Base-by-base conservation (phyloP, 345 rosid genomes). In the Hevea brasiliensis region DNA sequence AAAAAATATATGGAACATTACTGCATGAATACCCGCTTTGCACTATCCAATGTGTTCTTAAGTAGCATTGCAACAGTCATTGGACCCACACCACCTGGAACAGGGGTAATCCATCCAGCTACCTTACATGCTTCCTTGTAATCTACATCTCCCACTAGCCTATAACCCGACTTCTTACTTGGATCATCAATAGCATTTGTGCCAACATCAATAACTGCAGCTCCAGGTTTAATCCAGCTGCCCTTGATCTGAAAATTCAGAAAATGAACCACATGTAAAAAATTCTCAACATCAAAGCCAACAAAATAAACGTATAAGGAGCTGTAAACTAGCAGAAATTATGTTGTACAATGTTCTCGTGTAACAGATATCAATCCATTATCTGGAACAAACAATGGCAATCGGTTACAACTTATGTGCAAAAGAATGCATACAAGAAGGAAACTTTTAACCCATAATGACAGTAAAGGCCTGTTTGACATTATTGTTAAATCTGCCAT, bases 81-180 rank as follows among this genome's bases (percentile, higher is more conserved):
- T 17, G 98, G 98, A 55, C 97, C 98, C 2, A 94, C 96, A 51
- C 98, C 98, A 57, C 98, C 98, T 0, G 98, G 98, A 59, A 94
- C 98, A 6, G 98, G 97, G 26, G 97, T 92, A 66, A 94, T 81
- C 74, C 80, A 87, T 50, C 97, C 97, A 2, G 97, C 97, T 63
- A 90, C 90, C 72, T 86, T 83, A 70, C 87, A 85, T 7, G 92
- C 98, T 82, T 89, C 98, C 29, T 79, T 26, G 56, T 72, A 94
- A 85, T 94, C 89, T 42, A 92, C 97, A 73, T 94, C 98, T 77
- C 98, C 98, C n/a, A 91, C 97, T 81, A 94, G 78, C 81, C 94
- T 83, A 70, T 91, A 92, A 51, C 98, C 98, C 8, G 95, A 58
- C 75, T 90, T 90, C 84, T 67, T 90, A 42, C 82, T 90, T 15